Base-by-base conservation (phyloP, 2,329 filamentous ascomycete genomes). In the Fusarium oligoseptatum region DNA sequence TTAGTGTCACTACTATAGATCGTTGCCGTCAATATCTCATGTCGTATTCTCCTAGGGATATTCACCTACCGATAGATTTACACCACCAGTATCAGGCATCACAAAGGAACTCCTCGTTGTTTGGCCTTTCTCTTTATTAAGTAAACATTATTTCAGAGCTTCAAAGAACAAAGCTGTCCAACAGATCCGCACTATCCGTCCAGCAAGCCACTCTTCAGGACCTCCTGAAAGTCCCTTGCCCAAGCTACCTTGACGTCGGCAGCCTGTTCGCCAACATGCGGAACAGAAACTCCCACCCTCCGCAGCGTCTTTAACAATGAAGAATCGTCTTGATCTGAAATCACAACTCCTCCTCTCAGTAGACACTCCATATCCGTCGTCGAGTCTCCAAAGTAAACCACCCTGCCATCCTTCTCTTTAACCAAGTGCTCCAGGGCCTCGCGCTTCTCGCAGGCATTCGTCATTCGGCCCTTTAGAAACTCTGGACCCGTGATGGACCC, bases 371-470 rank as follows among this genome's bases (percentile, higher is more conserved):
- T 79, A 77, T 91, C 89, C 2, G 89, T 90, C 2, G 84, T 84
- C 32, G 89, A 90, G 77, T 91, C 89, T 9, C 89, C 89, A 77
- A 90, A 86, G 80, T 91, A 91, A n/a, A 88, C 78, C n/a, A 83
- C 76, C 65, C 73, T 65, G 1, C 66, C 72, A 6, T 77, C 72
- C 14, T 64, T 61, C 14, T 76, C 76, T 8, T 64, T 64, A 36
- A 55, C 70, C 36, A 85, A 72, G 8, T 80, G 75, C n/a, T 78
- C 64, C 67, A 88, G 75, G 3, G 82, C 85, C 12, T 81, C 79
- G 20, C 85, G 75, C 81, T 90, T 90, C 77, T 89, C 87, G 8
- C 77, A 66, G 3, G 84, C 85, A 39, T 86, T 87, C 24, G 79
- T 81, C 69, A 79, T 72, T 8, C 71, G 68, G 7, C 76, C 58